Percentiles rank a stretch among this genome's conserved stretches.
Evolutionary conservation across 2,329 filamentous ascomycete species (phyloP).

Genomic region (Ustulina deusta): DNA sequence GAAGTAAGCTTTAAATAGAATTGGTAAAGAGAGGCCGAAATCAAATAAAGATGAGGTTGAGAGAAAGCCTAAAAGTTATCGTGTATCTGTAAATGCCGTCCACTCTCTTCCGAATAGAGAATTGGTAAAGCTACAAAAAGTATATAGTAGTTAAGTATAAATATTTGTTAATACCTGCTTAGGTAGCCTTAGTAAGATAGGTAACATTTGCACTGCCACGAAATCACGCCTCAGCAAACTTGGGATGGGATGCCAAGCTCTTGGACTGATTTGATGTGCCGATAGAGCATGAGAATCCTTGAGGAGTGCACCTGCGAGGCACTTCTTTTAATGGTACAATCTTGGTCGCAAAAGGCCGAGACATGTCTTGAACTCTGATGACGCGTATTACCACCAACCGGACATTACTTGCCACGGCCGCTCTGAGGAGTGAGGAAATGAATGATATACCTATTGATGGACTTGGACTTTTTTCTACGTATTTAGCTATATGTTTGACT

Average conservation of each 20-base stretch:
- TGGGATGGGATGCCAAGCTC: slow-evolving; percentile 5
- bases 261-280: background rate
- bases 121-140: background rate
- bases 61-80: background rate
- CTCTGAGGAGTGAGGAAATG: background rate
- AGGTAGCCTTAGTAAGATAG: background rate
- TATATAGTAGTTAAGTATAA: background rate
- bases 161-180: slow-evolving; percentile 10
- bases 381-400: slow-evolving; percentile 4
- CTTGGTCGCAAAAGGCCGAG: slow-evolving; percentile 2
- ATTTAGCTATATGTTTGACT: background rate
- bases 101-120: slow-evolving; percentile 2
- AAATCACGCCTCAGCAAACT: background rate
- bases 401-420: background rate
- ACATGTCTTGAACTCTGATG: slow-evolving; percentile 2
- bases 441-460: no score
- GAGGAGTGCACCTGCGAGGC: background rate
- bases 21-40: background rate
- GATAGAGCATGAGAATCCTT: slow-evolving; percentile 1
- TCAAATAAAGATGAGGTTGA: background rate
- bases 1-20: background rate
- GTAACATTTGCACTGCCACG: slow-evolving; percentile 11
- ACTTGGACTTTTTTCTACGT: background rate
- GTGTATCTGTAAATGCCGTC: background rate
- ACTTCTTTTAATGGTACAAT: background rate